Conservation (phyloP, 805 yeast genomes). For the Candida golubevii region DNA sequence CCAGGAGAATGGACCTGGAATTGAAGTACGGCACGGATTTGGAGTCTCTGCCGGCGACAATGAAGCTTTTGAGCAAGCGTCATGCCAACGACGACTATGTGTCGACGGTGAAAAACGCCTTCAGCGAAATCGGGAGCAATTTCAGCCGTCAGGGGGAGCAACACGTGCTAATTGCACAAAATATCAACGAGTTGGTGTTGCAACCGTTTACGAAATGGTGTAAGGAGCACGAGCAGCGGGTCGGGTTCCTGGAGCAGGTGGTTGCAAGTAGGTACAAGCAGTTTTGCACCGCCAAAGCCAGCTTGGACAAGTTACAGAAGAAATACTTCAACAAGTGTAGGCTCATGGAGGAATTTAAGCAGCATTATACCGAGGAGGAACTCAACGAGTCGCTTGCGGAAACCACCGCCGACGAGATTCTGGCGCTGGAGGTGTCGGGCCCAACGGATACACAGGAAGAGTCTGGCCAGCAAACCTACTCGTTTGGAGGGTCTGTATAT, state of each 20-base stretch:
- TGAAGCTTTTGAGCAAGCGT: slow-evolving; percentile 40
- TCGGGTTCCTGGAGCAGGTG: slow-evolving; percentile 55
- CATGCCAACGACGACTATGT: slow-evolving; percentile 51
- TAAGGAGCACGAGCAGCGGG: slow-evolving; percentile 61
- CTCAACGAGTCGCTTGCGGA: slow-evolving; percentile 20
- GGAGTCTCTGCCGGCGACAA: slow-evolving; percentile 36
- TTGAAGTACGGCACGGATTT: slow-evolving; percentile 58
- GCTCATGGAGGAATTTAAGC: slow-evolving; percentile 60
- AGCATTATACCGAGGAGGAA: slow-evolving; percentile 44
- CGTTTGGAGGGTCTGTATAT: slow-evolving; percentile 31
- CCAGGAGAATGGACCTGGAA: slow-evolving; percentile 70
- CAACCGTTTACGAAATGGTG: slow-evolving; percentile 76
- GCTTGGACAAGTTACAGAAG: slow-evolving; percentile 56
- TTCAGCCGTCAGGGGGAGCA: slow-evolving; percentile 54
- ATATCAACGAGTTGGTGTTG: slow-evolving; percentile 56
- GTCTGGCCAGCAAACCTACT: slow-evolving; percentile 19
- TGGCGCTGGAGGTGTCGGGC: neutral
- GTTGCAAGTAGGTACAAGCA: slow-evolving; percentile 48
- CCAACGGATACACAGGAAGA: slow-evolving; percentile 19
- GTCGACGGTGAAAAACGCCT: slow-evolving; percentile 60
- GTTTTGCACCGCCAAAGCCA: slow-evolving; percentile 44
- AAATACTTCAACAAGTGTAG: slow-evolving; percentile 77
- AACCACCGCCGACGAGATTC: neutral
- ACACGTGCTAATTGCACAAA: slow-evolving; percentile 59
- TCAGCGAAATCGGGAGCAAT: slow-evolving; percentile 50